Base-by-base conservation (phyloP, 2,329 filamentous ascomycete genomes). In the Dendrostoma leiphaemia region DNA sequence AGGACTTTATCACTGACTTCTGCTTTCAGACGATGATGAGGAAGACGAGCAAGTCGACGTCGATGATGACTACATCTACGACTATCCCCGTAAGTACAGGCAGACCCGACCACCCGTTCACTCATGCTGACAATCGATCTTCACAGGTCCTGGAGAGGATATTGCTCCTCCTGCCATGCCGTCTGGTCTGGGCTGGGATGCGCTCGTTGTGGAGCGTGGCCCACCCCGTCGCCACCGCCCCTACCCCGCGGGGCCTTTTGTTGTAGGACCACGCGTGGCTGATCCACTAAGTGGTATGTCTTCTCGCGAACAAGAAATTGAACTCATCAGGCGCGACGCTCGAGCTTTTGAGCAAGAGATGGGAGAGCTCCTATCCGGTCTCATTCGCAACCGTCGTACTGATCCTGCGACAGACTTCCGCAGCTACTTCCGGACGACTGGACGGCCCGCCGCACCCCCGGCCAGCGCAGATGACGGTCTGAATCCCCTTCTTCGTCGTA, bases 401-500 rank as follows among this genome's bases (percentile, higher is more conserved):
- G 56, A 64, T 56, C 4, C 13, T 23, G 12, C 38, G 9, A 34
- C 53, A 72, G 76, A 81, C 54, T 80, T 81, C 63, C 73, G 76
- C 40, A 78, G 69, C 60, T 77, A 75, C 56, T 76, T 71, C 76
- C 82, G 60, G 72, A n/a, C n/a, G n/a, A 77, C 74, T 7, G 48
- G 38, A 34, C 80, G 84, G 62, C 77, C 83, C 53, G 69, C 79
- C 50, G 77, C 77, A 44, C 74, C 73, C 19, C 75, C 80, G 29
- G 73, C 81, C 49, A 78, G 78, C 26, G 79, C 81, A 31, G 91
- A 96, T 60, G 92, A 97, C 66, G 91, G 91, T 3, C 79, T 85
- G 21, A 97, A 97, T 65, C 93, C 93, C 40, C 78, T 97, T 12
- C 82, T 97, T 51, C 88, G 91, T 60, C 86, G 90, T 53, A 70